A percentile compares a stretch with the other conserved stretches of the same genome.
Evolutionary conservation across 1,284 basidiomycete species (phyloP).

Genomic region (Chalciporus sp.): DNA sequence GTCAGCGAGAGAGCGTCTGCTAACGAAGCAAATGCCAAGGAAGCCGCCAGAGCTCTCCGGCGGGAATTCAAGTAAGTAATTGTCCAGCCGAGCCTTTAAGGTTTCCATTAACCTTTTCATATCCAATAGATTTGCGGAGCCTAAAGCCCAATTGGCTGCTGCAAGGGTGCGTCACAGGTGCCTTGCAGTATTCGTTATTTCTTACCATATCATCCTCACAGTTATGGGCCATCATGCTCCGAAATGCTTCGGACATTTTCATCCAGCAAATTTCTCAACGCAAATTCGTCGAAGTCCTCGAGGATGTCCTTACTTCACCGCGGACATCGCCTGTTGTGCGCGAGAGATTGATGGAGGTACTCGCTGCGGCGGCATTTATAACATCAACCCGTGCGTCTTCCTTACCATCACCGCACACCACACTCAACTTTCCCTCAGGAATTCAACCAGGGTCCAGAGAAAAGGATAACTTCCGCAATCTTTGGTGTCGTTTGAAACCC

Average conservation of each 20-base stretch:
- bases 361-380: constrained; percentile 72
- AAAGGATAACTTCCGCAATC: constrained; percentile 52
- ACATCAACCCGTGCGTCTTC: constrained; percentile 48
- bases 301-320: constrained; percentile 61
- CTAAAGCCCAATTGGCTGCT: constrained; percentile 69
- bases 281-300: constrained; percentile 75
- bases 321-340: constrained; percentile 72
- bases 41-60: constrained; percentile 70
- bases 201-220: constrained; percentile 30
- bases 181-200: neutral
- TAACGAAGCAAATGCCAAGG: constrained; percentile 69
- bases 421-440: constrained; percentile 12
- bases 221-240: constrained; percentile 86
- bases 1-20: constrained; percentile 74
- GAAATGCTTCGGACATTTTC: constrained; percentile 67
- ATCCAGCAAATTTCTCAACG: constrained; percentile 68
- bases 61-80: constrained; percentile 72
- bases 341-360: constrained; percentile 69
- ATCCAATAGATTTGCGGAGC: constrained; percentile 63
- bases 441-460: constrained; percentile 39
- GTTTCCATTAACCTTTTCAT: constrained; percentile 3
- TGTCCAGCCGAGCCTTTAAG: neutral
- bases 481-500: constrained; percentile 73
- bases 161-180: constrained; percentile 52
- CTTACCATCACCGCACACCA: neutral